These are phyloP conservation scores for Apiotrichum brassicae DNA, from an alignment of 1,284 basidiomycete species.

Conservation along the genomic window DNA sequence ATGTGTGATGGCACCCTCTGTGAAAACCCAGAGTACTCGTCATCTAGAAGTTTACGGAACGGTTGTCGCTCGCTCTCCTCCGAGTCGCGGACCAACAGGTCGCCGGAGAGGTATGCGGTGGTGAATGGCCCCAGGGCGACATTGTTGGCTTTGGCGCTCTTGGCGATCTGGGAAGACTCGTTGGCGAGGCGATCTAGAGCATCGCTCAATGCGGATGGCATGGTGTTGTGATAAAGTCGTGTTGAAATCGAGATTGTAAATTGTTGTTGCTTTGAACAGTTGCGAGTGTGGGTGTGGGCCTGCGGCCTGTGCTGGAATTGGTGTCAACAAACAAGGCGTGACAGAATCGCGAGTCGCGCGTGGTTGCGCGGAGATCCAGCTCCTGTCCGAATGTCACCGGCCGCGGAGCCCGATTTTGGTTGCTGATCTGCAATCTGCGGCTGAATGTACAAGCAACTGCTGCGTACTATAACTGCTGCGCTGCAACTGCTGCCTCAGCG, in stretches of 20 bases:
- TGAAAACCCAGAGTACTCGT: slow-evolving; percentile 2
- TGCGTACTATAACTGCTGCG: no score
- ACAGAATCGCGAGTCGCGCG: no score
- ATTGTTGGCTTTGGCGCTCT: slow-evolving; percentile 27
- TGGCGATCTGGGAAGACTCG: slow-evolving; percentile 33
- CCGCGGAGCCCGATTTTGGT: no score
- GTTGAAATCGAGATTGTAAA: no score
- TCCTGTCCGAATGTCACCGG: no score
- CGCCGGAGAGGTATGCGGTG: slow-evolving; percentile 28
- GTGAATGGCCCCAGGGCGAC: slow-evolving; percentile 35
- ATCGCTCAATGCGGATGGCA: slow-evolving; percentile 36
- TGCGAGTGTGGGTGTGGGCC: slow-evolving; percentile 11
- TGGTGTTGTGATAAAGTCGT: slow-evolving; percentile 12
- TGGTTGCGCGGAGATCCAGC: no score
- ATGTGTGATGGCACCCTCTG: background rate
- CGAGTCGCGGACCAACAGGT: slow-evolving; percentile 39
- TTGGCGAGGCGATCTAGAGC: slow-evolving; percentile 29
- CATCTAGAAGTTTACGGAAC: slow-evolving; percentile 40
- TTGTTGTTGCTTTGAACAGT: slow-evolving; percentile 11
- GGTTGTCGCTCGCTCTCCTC: slow-evolving; percentile 33
- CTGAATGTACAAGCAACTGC: no score
- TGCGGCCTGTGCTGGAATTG: no score
- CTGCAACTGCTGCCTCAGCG: no score
- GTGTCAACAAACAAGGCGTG: no score
- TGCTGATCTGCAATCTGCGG: no score